Evolutionary conservation across 805 yeast species (phyloP).

Genomic region (Suhomyces xylopsoci): DNA sequence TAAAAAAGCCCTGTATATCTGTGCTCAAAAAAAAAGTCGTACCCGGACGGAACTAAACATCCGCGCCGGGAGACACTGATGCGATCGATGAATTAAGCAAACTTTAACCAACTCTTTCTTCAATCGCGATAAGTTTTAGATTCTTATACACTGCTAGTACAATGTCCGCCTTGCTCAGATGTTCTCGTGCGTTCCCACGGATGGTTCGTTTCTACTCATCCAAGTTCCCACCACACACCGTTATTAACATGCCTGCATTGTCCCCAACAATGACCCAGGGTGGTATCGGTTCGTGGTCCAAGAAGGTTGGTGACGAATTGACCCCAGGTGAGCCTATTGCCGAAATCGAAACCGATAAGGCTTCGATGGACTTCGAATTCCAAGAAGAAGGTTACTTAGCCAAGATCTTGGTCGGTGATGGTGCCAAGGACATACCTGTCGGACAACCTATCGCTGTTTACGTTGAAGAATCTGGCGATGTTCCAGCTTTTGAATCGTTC

Average conservation of each 20-base stretch:
- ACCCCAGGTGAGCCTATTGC: conserved; percentile 93
- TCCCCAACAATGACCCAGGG: conserved; percentile 99
- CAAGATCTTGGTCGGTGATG: conserved; percentile 77
- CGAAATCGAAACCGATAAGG: conserved; percentile 97
- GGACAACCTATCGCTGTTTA: conserved; percentile 96
- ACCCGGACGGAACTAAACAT: conserved; percentile 2
- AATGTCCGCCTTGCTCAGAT: conserved; percentile 38
- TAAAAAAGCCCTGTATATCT: background rate
- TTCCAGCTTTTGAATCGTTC: conserved; percentile 83
- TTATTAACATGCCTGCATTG: conserved; percentile 96
- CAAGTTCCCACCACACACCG: conserved; percentile 75
- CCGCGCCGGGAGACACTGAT: conserved; percentile 8
- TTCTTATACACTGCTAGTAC: background rate
- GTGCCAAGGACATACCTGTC: conserved; percentile 87
- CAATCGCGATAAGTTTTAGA: background rate
- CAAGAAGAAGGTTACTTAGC: conserved; percentile 95
- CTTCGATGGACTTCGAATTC: conserved; percentile 96
- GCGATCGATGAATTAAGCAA: conserved; percentile 7
- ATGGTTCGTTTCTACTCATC: conserved; percentile 42
- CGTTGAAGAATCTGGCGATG: conserved; percentile 83
- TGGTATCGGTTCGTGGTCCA: conserved; percentile 84
- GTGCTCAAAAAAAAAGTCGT: background rate
- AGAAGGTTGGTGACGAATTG: conserved; percentile 83
- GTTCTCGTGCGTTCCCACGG: conserved; percentile 25
- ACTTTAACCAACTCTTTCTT: conserved; percentile 1